phyloP scores from a whole-genome alignment of 768 basidiomycete species.

The Lyophyllum semitale region DNA sequence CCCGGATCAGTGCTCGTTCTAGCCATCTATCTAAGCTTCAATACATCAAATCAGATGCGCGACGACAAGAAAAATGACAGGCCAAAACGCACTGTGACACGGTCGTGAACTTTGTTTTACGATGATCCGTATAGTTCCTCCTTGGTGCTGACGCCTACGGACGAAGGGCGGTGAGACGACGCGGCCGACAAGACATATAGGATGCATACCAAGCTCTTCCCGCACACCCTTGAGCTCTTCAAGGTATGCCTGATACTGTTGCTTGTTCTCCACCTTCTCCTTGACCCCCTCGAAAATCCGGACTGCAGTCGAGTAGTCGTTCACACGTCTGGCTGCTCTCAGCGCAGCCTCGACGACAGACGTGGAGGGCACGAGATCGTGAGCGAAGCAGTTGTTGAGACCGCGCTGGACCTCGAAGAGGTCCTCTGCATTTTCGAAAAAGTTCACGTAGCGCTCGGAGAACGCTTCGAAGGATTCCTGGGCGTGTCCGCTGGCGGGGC shows the following conservation, averaged over 20 bases:
- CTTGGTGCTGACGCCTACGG: conserved; percentile 39
- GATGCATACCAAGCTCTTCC: conserved; percentile 86
- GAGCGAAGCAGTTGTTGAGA: conserved; percentile 99
- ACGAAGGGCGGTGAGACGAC: background rate
- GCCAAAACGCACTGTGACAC: conserved; percentile 13
- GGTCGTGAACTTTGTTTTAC: conserved; percentile 16
- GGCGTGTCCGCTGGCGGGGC: conserved; percentile 61
- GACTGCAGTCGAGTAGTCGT: conserved; percentile 98
- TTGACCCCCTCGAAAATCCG: conserved; percentile 93
- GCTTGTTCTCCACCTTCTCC: conserved; percentile 98
- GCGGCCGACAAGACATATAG: background rate
- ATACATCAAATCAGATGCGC: background rate
- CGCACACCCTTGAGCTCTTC: conserved; percentile 86
- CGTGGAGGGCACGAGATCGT: conserved; percentile 91
- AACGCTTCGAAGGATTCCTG: conserved; percentile 95
- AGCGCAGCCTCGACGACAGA: conserved; percentile 85
- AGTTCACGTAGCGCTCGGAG: conserved; percentile 89
- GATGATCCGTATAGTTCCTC: conserved; percentile 47
- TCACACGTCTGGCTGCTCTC: no score
- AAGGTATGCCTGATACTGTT: conserved; percentile 88
- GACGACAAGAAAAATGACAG: background rate
- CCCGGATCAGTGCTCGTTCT: conserved; percentile 13
- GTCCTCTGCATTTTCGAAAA: conserved; percentile 92
- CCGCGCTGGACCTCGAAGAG: no score
- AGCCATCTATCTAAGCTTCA: conserved; percentile 18